phyloP scores from a whole-genome alignment of 140 eudicot species.

The Oenanthe javanica region DNA sequence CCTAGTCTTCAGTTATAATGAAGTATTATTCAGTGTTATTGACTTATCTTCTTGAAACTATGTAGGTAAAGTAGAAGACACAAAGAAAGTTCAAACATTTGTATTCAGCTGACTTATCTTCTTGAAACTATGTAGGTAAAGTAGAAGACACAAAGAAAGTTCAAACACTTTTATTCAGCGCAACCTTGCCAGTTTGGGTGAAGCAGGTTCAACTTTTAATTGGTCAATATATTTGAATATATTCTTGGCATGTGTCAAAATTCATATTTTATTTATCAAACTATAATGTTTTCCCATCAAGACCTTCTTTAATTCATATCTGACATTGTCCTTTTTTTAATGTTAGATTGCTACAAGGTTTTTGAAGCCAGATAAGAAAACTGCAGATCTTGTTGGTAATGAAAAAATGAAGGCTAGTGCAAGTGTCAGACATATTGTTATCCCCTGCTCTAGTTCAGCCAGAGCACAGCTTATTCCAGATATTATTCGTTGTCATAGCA shows the following conservation, averaged over 20 bases:
- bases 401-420: conserved; percentile 85
- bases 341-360: conserved; percentile 61
- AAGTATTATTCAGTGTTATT: background rate
- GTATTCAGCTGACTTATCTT: conserved; percentile 3
- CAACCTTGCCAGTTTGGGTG: conserved; percentile 87
- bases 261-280: background rate
- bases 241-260: background rate
- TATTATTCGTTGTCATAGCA: conserved; percentile 89
- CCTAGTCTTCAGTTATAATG: background rate
- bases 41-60: background rate
- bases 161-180: conserved; percentile 93
- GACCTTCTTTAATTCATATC: background rate
- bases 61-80: conserved; percentile 85
- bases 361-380: conserved; percentile 67
- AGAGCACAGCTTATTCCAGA: conserved; percentile 90
- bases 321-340: conserved; percentile 1
- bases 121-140: conserved; percentile 43
- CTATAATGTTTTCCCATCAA: background rate
- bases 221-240: background rate
- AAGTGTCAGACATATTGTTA: conserved; percentile 72
- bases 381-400: conserved; percentile 89
- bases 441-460: conserved; percentile 82
- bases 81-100: conserved; percentile 82
- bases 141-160: conserved; percentile 80
- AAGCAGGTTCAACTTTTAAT: conserved; percentile 43